phyloP scores from a whole-genome alignment of 2,329 filamentous ascomycete genomes.

The Neophaeococcomyces aloes region DNA sequence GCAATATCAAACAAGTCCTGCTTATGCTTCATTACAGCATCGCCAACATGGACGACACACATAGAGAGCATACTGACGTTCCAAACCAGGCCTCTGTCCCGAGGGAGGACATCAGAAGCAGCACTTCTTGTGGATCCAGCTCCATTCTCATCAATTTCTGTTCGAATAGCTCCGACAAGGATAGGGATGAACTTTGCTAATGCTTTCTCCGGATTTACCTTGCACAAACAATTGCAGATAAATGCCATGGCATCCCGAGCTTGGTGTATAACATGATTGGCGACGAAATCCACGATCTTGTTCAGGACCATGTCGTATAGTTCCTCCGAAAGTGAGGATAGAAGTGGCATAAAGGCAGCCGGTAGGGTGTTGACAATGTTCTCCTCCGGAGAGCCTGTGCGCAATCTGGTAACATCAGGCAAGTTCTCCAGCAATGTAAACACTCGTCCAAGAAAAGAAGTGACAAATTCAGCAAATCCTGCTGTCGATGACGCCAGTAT shows the following conservation, averaged over 20 bases:
- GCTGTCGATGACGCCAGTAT: conserved; percentile 91
- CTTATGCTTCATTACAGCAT: conserved; percentile 79
- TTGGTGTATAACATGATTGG: conserved; percentile 91
- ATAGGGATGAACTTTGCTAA: conserved; percentile 84
- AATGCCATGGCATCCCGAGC: conserved; percentile 97
- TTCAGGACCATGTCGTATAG: conserved; percentile 85
- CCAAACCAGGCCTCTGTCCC: conserved; percentile 90
- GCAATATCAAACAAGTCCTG: conserved; percentile 83
- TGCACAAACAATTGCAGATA: conserved; percentile 92
- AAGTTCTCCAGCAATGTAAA: conserved; percentile 93
- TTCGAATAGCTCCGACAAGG: conserved; percentile 81
- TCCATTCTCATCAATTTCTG: conserved; percentile 93
- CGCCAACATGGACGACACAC: conserved; percentile 92
- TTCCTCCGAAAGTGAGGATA: conserved; percentile 82
- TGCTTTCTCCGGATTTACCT: conserved; percentile 88
- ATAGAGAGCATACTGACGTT: conserved; percentile 95
- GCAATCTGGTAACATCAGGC: conserved; percentile 76
- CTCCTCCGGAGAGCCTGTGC: conserved; percentile 87
- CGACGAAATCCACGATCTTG: conserved; percentile 84
- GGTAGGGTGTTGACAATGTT: conserved; percentile 94
- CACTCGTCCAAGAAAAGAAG: conserved; percentile 82
- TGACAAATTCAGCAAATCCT: conserved; percentile 83
- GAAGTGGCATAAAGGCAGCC: conserved; percentile 78
- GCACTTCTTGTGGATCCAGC: conserved; percentile 90
- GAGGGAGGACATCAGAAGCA: conserved; percentile 82